These are phyloP conservation scores for Aphanomyces cochlioides DNA, from an alignment of 352 stramenopile genomes.

Conservation along the genomic window DNA sequence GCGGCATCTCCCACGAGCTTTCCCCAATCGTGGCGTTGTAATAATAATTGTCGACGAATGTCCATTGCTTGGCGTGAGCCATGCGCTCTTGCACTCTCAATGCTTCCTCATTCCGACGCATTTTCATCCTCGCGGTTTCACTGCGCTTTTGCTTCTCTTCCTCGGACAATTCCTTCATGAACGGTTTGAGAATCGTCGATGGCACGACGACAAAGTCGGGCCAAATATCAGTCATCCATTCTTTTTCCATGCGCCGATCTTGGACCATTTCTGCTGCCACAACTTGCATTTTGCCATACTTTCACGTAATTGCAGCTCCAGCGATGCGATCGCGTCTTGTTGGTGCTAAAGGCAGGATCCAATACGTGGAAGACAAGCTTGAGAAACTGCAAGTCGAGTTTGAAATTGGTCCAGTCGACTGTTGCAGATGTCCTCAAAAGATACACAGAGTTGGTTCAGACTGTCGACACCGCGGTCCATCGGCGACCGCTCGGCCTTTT, in stretches of 20 bases:
- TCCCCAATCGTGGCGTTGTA: constrained; percentile 50
- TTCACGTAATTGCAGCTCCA: constrained; percentile 17
- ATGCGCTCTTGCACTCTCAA: constrained; percentile 46
- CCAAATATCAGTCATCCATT: constrained; percentile 66
- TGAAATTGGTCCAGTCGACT: neutral
- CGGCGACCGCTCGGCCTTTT: neutral
- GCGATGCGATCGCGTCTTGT: neutral
- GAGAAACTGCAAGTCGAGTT: neutral
- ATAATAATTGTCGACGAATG: constrained; percentile 50
- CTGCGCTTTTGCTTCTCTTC: constrained; percentile 37
- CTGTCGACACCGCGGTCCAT: neutral
- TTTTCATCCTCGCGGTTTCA: constrained; percentile 33
- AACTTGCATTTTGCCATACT: constrained; percentile 10
- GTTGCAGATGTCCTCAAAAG: neutral
- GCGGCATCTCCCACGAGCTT: constrained; percentile 52
- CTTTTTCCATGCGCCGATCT: constrained; percentile 53
- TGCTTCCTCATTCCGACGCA: constrained; percentile 43
- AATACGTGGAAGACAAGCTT: neutral
- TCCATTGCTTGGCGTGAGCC: constrained; percentile 49
- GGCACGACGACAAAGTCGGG: constrained; percentile 49
- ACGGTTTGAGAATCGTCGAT: constrained; percentile 48
- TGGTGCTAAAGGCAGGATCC: neutral
- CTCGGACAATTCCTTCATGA: constrained; percentile 26
- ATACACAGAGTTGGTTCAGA: neutral
- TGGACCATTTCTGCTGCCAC: constrained; percentile 31